Conservation (phyloP, 1,139 yeast species). For the Casaregolazyma lundiana region DNA sequence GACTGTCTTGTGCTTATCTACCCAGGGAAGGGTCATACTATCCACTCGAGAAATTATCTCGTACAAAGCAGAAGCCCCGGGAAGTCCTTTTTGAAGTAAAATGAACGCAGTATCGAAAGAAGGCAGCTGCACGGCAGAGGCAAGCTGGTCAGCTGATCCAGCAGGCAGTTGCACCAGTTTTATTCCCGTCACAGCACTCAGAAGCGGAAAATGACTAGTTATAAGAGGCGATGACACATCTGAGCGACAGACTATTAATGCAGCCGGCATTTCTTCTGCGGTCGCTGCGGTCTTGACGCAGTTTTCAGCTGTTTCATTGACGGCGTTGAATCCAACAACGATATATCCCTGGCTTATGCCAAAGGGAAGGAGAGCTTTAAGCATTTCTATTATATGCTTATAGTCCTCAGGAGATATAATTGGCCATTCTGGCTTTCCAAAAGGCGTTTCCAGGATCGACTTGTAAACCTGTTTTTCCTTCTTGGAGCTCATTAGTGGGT, state of each 20-base stretch:
- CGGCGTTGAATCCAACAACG: slow-evolving; percentile 8
- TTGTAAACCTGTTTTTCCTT: slow-evolving; percentile 7
- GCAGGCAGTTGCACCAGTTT: slow-evolving; percentile 22
- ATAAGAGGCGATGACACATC: slow-evolving; percentile 21
- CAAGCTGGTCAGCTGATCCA: slow-evolving; percentile 19
- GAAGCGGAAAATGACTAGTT: slow-evolving; percentile 22
- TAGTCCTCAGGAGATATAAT: background rate
- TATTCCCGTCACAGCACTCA: slow-evolving; percentile 19
- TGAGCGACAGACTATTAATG: slow-evolving; percentile 23
- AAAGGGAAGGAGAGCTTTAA: slow-evolving; percentile 1
- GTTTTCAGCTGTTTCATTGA: slow-evolving; percentile 7
- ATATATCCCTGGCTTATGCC: slow-evolving; percentile 1
- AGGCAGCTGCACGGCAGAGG: slow-evolving; percentile 10
- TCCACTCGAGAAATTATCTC: slow-evolving; percentile 7
- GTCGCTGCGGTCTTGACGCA: background rate
- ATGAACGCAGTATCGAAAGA: slow-evolving; percentile 1
- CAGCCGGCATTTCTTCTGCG: background rate
- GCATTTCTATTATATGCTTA: background rate
- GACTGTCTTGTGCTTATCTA: slow-evolving; percentile 6
- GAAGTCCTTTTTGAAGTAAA: background rate
- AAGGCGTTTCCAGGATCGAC: slow-evolving; percentile 8
- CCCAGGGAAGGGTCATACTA: slow-evolving; percentile 11
- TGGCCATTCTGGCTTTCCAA: slow-evolving; percentile 9
- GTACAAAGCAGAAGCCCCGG: slow-evolving; percentile 5
- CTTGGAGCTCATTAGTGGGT: slow-evolving; percentile 3